A percentile compares a stretch with the other conserved stretches of the same genome.
phyloP scores from a whole-genome alignment of 2,329 filamentous ascomycete species.

The Arthrobotrys pseudoclavata region DNA sequence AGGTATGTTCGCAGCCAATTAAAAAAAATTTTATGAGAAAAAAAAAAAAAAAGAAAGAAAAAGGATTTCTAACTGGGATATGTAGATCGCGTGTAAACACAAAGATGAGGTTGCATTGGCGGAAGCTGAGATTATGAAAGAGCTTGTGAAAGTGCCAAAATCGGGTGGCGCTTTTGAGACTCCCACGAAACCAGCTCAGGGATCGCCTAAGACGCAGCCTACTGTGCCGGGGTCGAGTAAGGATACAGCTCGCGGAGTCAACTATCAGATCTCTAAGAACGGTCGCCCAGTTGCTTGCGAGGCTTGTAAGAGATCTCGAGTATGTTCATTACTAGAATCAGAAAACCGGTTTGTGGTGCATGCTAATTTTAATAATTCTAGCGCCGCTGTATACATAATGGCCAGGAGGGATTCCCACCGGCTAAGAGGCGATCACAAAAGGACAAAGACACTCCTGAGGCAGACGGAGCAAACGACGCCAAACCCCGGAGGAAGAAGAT shows the following conservation, averaged over 20 bases:
- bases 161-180: slow-evolving; percentile 30
- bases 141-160: slow-evolving; percentile 39
- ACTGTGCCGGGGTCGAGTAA: slow-evolving; percentile 32
- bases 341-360: background rate
- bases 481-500: slow-evolving; percentile 49
- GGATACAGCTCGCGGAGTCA: slow-evolving; percentile 42
- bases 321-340: slow-evolving; percentile 18
- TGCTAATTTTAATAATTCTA: slow-evolving; percentile 23
- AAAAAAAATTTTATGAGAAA: too few relatives aligned
- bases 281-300: slow-evolving; percentile 57
- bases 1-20: slow-evolving; percentile 21
- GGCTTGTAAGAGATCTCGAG: slow-evolving; percentile 60
- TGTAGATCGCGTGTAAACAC: slow-evolving; percentile 57
- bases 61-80: slow-evolving; percentile 6
- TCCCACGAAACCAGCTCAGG: slow-evolving; percentile 35
- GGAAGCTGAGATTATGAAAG: slow-evolving; percentile 57
- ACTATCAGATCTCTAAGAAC: slow-evolving; percentile 59
- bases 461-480: slow-evolving; percentile 32
- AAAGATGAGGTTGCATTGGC: slow-evolving; percentile 57
- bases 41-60: too few relatives aligned
- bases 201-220: slow-evolving; percentile 38
- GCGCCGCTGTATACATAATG: slow-evolving; percentile 59
- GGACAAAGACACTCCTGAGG: slow-evolving; percentile 49
- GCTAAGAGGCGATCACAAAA: slow-evolving; percentile 54
- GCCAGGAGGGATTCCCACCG: slow-evolving; percentile 57